phyloP scores from a whole-genome alignment of 768 basidiomycete genomes.

The Sporobolomyces roseus region DNA sequence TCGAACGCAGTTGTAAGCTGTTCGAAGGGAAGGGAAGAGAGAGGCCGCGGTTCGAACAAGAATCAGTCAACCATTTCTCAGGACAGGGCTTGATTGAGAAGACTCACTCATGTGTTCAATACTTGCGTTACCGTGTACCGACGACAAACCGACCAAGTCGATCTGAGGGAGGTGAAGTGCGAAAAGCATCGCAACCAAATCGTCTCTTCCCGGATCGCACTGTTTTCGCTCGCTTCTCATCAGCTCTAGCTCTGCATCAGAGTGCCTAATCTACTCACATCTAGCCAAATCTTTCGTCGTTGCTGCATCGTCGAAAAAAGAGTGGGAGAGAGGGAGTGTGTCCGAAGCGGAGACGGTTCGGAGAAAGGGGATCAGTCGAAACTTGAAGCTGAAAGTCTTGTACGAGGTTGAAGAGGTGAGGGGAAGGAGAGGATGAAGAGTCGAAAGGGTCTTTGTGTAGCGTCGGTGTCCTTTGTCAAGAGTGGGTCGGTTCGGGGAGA shows the following conservation, averaged over 20 bases:
- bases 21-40: neutral
- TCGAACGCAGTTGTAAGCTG: slow-evolving; percentile 66
- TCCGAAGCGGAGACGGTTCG: too few species aligned
- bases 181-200: slow-evolving; percentile 70
- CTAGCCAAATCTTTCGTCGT: too few species aligned
- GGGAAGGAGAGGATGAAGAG: too few species aligned
- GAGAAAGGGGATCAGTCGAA: too few species aligned
- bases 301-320: too few species aligned
- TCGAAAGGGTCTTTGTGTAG: too few species aligned
- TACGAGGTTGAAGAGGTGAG: too few species aligned
- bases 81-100: neutral
- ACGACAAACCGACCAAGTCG: slow-evolving; percentile 72
- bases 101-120: slow-evolving; percentile 52
- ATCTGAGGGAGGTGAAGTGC: slow-evolving; percentile 65
- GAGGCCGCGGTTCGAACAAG: neutral
- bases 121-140: slow-evolving; percentile 69
- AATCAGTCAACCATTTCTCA: neutral
- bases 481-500: neutral
- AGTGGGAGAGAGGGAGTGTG: too few species aligned
- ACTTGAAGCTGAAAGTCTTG: too few species aligned
- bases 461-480: too few species aligned
- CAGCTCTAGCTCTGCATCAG: neutral
- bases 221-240: slow-evolving; percentile 11
- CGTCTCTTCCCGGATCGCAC: slow-evolving; percentile 35
- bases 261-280: too few species aligned